phyloP scores from a whole-genome alignment of 1,284 basidiomycete genomes.

The Cutaneotrichosporon sp. region DNA sequence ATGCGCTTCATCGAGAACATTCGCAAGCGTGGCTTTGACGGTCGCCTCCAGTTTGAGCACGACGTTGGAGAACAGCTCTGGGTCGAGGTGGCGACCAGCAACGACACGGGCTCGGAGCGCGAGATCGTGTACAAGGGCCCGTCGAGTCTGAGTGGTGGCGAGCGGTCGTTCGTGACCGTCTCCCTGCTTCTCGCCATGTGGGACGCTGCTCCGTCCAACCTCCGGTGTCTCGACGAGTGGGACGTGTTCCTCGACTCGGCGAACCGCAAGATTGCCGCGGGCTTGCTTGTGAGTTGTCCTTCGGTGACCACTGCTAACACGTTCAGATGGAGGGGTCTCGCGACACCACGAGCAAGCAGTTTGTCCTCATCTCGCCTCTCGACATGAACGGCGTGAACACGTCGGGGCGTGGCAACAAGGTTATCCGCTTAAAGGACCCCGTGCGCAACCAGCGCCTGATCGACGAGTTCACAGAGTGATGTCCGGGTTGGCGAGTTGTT shows the following conservation, averaged over 20 bases:
- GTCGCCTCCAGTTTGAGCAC: conserved; percentile 79
- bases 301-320: conserved; percentile 9
- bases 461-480: conserved; percentile 6
- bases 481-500: neutral
- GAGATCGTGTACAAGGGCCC: conserved; percentile 60
- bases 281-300: conserved; percentile 72
- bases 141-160: conserved; percentile 76
- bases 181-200: conserved; percentile 89
- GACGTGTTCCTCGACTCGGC: conserved; percentile 96
- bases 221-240: conserved; percentile 86
- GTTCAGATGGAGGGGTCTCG: conserved; percentile 79
- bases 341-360: conserved; percentile 80
- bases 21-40: conserved; percentile 79
- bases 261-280: conserved; percentile 86
- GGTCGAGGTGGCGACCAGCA: conserved; percentile 49
- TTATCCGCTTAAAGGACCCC: conserved; percentile 47
- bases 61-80: conserved; percentile 61
- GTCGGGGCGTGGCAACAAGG: conserved; percentile 33
- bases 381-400: conserved; percentile 48
- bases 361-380: conserved; percentile 82
- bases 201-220: conserved; percentile 91
- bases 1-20: conserved; percentile 79
- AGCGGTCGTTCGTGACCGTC: conserved; percentile 97
- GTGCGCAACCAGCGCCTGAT: conserved; percentile 34
- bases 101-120: neutral